Percentiles rank a stretch among this genome's conserved stretches.
Evolutionary conservation across 805 yeast genomes (phyloP).

Genomic region (Wickerhamiella spandovensis): DNA sequence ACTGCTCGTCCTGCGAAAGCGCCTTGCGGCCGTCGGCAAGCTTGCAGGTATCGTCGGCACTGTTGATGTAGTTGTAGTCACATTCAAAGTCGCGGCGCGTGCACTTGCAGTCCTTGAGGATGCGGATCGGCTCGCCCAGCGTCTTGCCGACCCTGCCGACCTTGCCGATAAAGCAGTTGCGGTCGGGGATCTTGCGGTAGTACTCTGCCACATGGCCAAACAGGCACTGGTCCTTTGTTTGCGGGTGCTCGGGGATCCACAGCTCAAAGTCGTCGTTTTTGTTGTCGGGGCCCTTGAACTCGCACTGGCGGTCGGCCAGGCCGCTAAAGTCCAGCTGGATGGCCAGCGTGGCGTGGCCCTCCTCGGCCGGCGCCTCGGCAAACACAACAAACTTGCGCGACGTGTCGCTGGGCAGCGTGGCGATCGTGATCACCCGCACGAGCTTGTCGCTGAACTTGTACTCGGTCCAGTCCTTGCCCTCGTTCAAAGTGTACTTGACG

Average conservation of each 20-base stretch:
- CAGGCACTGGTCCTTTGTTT: conserved; percentile 33
- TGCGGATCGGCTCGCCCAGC: conserved; percentile 44
- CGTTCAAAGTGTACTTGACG: conserved; percentile 57
- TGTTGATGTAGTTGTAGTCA: conserved; percentile 69
- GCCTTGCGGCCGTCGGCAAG: conserved; percentile 64
- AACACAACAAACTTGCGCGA: conserved; percentile 63
- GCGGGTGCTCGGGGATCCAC: conserved; percentile 50
- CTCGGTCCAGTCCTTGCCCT: conserved; percentile 65
- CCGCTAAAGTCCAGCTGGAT: conserved; percentile 46
- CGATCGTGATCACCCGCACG: conserved; percentile 53
- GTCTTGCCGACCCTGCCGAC: conserved; percentile 32
- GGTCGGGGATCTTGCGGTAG: conserved; percentile 42
- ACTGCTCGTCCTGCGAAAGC: conserved; percentile 20
- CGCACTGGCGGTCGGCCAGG: conserved; percentile 42
- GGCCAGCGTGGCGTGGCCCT: conserved; percentile 35
- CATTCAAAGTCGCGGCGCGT: conserved; percentile 84
- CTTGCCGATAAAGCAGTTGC: conserved; percentile 44
- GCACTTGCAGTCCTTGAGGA: conserved; percentile 63
- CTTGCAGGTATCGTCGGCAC: conserved; percentile 67
- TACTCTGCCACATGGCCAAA: conserved; percentile 60
- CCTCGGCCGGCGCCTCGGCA: conserved; percentile 33
- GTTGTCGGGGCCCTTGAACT: not conserved
- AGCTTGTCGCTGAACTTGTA: conserved; percentile 46
- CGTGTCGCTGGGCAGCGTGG: conserved; percentile 88
- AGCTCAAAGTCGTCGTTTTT: conserved; percentile 50